Base-by-base conservation (phyloP, 2,329 filamentous ascomycete genomes). In the Paramyrothecium sp. region DNA sequence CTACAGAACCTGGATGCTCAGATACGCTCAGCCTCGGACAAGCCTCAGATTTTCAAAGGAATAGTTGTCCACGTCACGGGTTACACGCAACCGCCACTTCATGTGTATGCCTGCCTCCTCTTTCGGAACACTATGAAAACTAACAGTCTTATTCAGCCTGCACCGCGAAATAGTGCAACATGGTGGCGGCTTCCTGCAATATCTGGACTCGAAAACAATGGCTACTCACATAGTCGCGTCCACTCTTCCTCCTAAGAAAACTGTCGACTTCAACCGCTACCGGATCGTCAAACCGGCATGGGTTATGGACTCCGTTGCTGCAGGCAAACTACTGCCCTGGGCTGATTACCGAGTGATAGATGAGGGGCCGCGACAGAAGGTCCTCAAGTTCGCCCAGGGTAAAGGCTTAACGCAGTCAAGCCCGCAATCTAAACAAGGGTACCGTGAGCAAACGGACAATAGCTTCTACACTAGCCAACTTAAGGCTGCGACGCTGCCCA, bases 181-280 rank as follows among this genome's bases (percentile, higher is more conserved):
- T 83, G 95, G 95, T n/a, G 96, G 93, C 33, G 91, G 90, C 0
- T 98, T 97, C 65, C 82, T 97, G 60, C 95, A 99, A 71, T 98
- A 98, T 67, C 79, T 99, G 12, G 93, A 97, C 72, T 90, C 88
- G 41, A 99, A 99, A 77, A 98, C 94, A 1, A 89, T 90, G 70
- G 94, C 92, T 0, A 99, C 96, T 1, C 94, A 99, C 71, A 97
- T 99, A 63, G 92, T 99, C 65, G 93, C 94, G 3, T 94, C 92
- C 54, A 89, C 86, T 54, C 78, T 99, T 21, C 95, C 95, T 0
- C 93, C 92, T 0, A 98, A 97, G 76, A 99, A 99, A 73, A 87
- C 87, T 26, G 85, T 94, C 55, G 95, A 99, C 62, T 97, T 96
- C 68, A 84, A 81, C 55, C 87, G 85, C 62, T 97, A 98, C 72